Conservation (phyloP, 768 basidiomycete species). For the Calvatia gigantea region DNA sequence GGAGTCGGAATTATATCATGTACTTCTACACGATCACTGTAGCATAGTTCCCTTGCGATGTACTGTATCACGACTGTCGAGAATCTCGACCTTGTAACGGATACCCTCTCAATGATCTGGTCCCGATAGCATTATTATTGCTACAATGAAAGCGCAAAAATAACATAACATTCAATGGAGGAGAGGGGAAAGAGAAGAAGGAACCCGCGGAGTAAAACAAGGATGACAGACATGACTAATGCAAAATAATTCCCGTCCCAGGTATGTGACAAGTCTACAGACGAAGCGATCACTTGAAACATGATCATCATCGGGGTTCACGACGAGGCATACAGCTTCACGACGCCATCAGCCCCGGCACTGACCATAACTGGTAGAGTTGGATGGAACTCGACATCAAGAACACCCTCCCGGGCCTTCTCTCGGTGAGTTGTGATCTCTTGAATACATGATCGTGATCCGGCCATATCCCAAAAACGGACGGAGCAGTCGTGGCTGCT, state of each 20-base stretch:
- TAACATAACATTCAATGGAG: slow-evolving; percentile 22
- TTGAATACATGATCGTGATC: slow-evolving; percentile 77
- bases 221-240: slow-evolving; percentile 20
- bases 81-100: neutral
- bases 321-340: slow-evolving; percentile 88
- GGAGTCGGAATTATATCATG: neutral
- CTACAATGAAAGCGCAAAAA: slow-evolving; percentile 15
- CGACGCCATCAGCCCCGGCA: slow-evolving; percentile 93
- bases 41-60: slow-evolving; percentile 9
- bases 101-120: slow-evolving; percentile 4
- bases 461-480: slow-evolving; percentile 91
- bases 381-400: slow-evolving; percentile 84
- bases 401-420: slow-evolving; percentile 87
- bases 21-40: slow-evolving; percentile 9
- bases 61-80: slow-evolving; percentile 9
- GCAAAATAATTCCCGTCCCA: slow-evolving; percentile 24
- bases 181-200: slow-evolving; percentile 25
- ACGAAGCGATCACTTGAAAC: slow-evolving; percentile 17
- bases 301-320: slow-evolving; percentile 33
- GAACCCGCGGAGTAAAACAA: slow-evolving; percentile 23
- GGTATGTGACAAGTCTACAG: slow-evolving; percentile 34
- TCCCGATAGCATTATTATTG: slow-evolving; percentile 12
- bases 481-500: slow-evolving; percentile 92
- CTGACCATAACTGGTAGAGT: slow-evolving; percentile 86
- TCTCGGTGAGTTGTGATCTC: slow-evolving; percentile 87